Percentiles rank a stretch among this genome's conserved stretches.
Evolutionary conservation across 2,329 filamentous ascomycete species (phyloP).

Genomic region (Mycogone perniciosa): DNA sequence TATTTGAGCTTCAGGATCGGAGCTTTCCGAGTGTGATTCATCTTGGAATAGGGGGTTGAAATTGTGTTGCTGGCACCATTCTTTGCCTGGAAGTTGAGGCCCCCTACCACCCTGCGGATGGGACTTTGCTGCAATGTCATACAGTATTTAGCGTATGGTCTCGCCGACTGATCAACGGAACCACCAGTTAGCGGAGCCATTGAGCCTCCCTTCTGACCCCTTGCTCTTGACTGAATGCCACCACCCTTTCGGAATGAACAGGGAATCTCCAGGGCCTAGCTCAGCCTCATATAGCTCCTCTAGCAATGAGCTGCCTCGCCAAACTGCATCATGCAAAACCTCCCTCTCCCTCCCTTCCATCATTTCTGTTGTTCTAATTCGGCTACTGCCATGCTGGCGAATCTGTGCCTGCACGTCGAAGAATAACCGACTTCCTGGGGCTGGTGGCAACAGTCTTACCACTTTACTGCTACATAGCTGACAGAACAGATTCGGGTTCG

Average conservation of each 20-base stretch:
- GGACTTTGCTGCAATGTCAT: slow-evolving; percentile 23
- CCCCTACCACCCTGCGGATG: slow-evolving; percentile 40
- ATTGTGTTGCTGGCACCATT: slow-evolving; percentile 47
- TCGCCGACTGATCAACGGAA: slow-evolving; percentile 27
- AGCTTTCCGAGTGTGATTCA: slow-evolving; percentile 47
- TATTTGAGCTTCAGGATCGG: slow-evolving; percentile 70
- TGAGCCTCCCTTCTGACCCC: slow-evolving; percentile 28
- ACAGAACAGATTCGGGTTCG: slow-evolving; percentile 87
- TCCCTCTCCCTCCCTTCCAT: slow-evolving; percentile 72
- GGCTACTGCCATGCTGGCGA: slow-evolving; percentile 33
- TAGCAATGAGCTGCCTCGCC: slow-evolving; percentile 40
- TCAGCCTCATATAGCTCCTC: slow-evolving; percentile 43
- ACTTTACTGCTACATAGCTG: slow-evolving; percentile 70
- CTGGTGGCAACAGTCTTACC: slow-evolving; percentile 64
- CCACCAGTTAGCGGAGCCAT: slow-evolving; percentile 42
- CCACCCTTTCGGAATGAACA: slow-evolving; percentile 40
- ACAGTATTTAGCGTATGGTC: slow-evolving; percentile 56
- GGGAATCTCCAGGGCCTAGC: slow-evolving; percentile 46
- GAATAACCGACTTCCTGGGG: slow-evolving; percentile 59
- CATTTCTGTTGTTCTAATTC: slow-evolving; percentile 77
- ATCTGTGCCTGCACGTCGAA: slow-evolving; percentile 39
- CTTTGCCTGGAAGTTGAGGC: slow-evolving; percentile 46
- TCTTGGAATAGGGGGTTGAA: slow-evolving; percentile 46
- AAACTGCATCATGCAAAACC: slow-evolving; percentile 62
- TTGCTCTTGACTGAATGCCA: slow-evolving; percentile 41